phyloP scores from a whole-genome alignment of 106 monocot genomes.

The Apostasia ramifera region DNA sequence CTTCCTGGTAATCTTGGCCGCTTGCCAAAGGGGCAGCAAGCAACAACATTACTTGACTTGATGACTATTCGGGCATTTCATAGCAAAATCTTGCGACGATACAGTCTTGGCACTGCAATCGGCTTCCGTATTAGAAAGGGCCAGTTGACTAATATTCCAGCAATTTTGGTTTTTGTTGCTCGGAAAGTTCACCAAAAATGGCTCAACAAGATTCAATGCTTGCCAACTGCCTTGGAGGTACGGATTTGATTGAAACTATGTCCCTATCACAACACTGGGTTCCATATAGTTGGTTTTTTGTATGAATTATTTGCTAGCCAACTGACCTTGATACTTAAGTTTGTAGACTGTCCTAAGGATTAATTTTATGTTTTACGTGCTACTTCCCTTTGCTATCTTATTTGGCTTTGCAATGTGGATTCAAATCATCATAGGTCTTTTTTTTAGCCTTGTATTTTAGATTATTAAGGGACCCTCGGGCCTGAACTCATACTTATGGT shows the following conservation, averaged over 20 bases:
- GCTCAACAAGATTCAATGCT: slow-evolving; percentile 72
- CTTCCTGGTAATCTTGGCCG: slow-evolving; percentile 60
- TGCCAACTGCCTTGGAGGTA: slow-evolving; percentile 90
- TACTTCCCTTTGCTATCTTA: no score
- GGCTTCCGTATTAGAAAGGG: slow-evolving; percentile 89
- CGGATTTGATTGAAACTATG: neutral
- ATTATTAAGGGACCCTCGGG: no score
- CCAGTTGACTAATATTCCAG: slow-evolving; percentile 68
- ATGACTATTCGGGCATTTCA: slow-evolving; percentile 99
- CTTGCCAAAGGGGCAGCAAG: slow-evolving; percentile 71
- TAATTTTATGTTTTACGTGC: no score
- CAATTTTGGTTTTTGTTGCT: slow-evolving; percentile 97
- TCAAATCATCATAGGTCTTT: no score
- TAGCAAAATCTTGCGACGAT: slow-evolving; percentile 90
- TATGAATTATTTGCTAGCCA: no score
- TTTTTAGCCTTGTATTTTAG: no score
- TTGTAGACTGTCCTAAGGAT: no score
- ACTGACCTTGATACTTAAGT: no score
- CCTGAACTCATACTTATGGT: no score
- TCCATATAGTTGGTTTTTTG: no score
- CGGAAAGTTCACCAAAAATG: slow-evolving; percentile 90
- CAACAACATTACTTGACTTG: slow-evolving; percentile 85
- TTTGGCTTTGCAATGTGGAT: no score
- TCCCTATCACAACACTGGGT: neutral
- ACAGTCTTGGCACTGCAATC: slow-evolving; percentile 88